phyloP scores from a whole-genome alignment of 1,284 basidiomycete genomes.

The Limonomyces culmigenus region DNA sequence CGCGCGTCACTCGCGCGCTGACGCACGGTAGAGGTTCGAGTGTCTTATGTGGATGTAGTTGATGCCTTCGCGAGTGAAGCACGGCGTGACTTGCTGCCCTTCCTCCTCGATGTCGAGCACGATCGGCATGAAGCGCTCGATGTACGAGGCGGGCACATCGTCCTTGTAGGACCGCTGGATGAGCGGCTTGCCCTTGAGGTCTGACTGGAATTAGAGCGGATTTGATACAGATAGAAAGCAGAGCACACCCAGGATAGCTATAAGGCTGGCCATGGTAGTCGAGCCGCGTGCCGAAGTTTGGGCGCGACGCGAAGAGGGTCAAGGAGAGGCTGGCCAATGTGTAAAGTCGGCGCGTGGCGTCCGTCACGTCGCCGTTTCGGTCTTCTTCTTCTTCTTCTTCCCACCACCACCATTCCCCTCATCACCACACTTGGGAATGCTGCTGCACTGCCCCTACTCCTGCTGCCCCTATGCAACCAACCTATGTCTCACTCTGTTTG shows the following conservation, averaged over 20 bases:
- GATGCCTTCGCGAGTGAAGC: constrained; percentile 85
- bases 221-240: background rate
- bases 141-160: constrained; percentile 78
- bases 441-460: too few relatives aligned
- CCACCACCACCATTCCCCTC: too few relatives aligned
- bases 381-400: too few relatives aligned
- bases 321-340: too few relatives aligned
- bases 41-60: constrained; percentile 99
- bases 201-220: background rate
- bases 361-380: too few relatives aligned
- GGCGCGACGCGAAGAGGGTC: too few relatives aligned
- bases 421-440: too few relatives aligned
- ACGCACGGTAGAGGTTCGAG: constrained; percentile 90
- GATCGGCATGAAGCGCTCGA: constrained; percentile 90
- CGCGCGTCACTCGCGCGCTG: background rate
- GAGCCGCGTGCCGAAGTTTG: too few relatives aligned
- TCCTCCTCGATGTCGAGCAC: constrained; percentile 97
- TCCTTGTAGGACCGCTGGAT: constrained; percentile 98
- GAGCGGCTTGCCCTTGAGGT: constrained; percentile 96
- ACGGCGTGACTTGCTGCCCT: constrained; percentile 85
- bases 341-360: too few relatives aligned
- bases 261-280: constrained; percentile 44
- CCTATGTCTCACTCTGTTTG: too few relatives aligned
- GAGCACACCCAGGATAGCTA: constrained; percentile 69
- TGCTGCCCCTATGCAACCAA: too few relatives aligned